Evolutionary conservation across 2,329 filamentous ascomycete genomes (phyloP).

Genomic region (Aspergillus candidus): DNA sequence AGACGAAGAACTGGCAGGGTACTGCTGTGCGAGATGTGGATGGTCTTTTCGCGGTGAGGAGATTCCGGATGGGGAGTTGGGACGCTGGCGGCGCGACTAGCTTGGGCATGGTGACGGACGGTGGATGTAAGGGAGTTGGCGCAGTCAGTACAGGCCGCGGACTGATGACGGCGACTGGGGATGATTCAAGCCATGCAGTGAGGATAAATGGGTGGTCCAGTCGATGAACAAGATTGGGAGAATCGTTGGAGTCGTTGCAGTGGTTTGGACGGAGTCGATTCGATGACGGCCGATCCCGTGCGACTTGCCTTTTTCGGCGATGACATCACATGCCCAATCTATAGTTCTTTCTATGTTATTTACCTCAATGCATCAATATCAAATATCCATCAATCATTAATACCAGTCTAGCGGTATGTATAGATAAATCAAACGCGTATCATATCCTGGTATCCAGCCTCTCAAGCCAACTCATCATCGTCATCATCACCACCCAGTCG

Average conservation of each 20-base stretch:
- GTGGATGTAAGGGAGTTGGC: too few relatives aligned
- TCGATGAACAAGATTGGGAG: too few relatives aligned
- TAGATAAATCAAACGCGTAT: neutral
- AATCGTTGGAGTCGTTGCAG: too few relatives aligned
- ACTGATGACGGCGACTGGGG: too few relatives aligned
- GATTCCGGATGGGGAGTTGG: neutral
- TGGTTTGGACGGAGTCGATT: neutral
- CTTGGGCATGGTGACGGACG: too few relatives aligned
- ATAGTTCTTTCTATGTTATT: neutral
- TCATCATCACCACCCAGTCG: slow-evolving; percentile 57
- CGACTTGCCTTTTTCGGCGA: too few relatives aligned
- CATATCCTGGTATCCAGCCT: neutral
- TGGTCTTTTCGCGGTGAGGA: slow-evolving; percentile 9
- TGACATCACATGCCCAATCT: neutral
- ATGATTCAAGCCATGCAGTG: too few relatives aligned
- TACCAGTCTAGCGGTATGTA: neutral
- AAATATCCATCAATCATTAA: neutral
- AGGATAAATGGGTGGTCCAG: too few relatives aligned
- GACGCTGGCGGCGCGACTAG: too few relatives aligned
- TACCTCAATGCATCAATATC: neutral
- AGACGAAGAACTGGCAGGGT: slow-evolving; percentile 21
- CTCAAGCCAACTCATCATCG: slow-evolving; percentile 39
- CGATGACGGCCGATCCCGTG: too few relatives aligned
- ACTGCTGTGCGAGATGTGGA: neutral
- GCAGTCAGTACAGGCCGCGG: too few relatives aligned